These are phyloP conservation scores for Carnegiea gigantea DNA, from an alignment of 179 eudicot genomes.

Conservation along the genomic window DNA sequence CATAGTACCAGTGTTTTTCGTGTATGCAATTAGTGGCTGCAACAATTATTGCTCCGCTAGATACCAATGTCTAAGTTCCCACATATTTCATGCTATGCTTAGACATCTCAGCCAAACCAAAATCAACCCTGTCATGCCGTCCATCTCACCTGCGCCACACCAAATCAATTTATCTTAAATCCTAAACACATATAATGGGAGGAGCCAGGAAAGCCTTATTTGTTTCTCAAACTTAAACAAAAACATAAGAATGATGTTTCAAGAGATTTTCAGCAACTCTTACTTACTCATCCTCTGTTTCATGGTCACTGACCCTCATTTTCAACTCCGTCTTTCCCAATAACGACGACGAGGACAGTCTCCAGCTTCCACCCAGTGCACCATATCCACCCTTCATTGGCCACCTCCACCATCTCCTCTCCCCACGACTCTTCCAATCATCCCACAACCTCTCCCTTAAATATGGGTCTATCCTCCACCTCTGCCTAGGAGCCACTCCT, in stretches of 20 bases:
- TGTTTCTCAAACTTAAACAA: background rate
- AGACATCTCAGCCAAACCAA: no score
- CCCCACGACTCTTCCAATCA: background rate
- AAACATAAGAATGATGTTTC: background rate
- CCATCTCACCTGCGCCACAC: no score
- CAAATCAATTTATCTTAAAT: no score
- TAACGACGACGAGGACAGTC: background rate
- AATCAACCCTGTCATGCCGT: no score
- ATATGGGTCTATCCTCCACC: background rate
- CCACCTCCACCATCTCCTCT: background rate
- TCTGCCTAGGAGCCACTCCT: slow-evolving; percentile 2
- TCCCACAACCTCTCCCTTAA: background rate
- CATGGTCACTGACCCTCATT: background rate
- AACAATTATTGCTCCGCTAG: no score
- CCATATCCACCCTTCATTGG: background rate
- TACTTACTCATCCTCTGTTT: slow-evolving; percentile 1
- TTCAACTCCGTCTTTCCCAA: background rate
- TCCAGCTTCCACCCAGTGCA: background rate
- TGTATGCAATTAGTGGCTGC: no score
- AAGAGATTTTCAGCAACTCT: background rate
- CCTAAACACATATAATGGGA: no score
- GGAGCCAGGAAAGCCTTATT: background rate
- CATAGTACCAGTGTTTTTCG: no score
- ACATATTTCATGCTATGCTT: no score
- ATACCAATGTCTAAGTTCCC: no score